Percentiles rank a stretch among this genome's conserved stretches.
These are phyloP conservation scores for Backusella luteola DNA, from an alignment of 192 early-diverging fungal genomes.

Conservation along the genomic window DNA sequence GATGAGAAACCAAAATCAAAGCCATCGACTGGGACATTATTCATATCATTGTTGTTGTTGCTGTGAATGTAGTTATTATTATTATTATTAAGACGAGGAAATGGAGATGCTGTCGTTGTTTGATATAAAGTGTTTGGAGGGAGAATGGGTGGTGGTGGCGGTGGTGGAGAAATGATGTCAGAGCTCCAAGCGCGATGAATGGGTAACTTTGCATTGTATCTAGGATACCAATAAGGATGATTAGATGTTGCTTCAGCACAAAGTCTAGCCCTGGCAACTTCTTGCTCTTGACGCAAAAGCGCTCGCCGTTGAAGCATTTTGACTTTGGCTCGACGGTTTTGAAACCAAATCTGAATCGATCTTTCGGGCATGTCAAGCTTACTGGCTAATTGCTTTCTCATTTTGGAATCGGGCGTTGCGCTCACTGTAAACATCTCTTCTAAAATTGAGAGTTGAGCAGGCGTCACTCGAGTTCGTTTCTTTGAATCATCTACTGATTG, in stretches of 20 bases:
- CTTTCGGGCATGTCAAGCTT: slow-evolving; percentile 67
- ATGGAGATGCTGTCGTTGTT: neutral
- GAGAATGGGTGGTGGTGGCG: neutral
- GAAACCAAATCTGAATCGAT: slow-evolving; percentile 85
- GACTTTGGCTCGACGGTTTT: slow-evolving; percentile 77
- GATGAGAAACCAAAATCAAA: neutral
- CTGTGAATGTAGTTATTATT: neutral
- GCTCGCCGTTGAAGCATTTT: slow-evolving; percentile 53
- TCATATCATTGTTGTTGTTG: neutral
- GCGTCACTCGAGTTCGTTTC: slow-evolving; percentile 63
- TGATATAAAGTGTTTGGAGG: neutral
- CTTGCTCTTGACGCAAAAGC: slow-evolving; percentile 33
- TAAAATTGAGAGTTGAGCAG: slow-evolving; percentile 56
- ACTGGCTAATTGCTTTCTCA: slow-evolving; percentile 63
- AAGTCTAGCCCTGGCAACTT: slow-evolving; percentile 11
- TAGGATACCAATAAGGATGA: neutral
- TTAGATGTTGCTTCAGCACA: slow-evolving; percentile 23
- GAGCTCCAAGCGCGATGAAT: slow-evolving; percentile 36
- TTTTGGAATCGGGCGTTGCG: slow-evolving; percentile 62
- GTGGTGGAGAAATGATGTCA: slow-evolving; percentile 19
- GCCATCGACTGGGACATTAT: neutral
- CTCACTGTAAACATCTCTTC: slow-evolving; percentile 67
- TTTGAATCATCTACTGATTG: slow-evolving; percentile 36
- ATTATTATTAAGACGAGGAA: neutral
- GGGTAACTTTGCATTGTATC: slow-evolving; percentile 11